Base-by-base conservation (phyloP, 2,329 filamentous ascomycete species). In the Fusarium sulawesiense region DNA sequence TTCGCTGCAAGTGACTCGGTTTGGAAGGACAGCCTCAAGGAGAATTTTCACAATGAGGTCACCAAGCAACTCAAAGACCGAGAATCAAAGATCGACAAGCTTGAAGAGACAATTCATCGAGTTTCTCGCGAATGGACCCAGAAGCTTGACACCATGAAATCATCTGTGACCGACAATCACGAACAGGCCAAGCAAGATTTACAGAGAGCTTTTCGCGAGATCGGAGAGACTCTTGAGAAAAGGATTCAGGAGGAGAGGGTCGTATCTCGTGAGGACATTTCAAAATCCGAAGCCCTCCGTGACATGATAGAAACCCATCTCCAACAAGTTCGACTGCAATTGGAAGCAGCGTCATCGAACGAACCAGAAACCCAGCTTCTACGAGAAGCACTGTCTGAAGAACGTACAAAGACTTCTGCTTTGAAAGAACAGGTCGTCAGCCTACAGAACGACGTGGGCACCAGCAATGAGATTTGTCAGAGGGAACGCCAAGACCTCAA, bases 401-500 rank as follows among this genome's bases (percentile, higher is more conserved):
- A 76, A 29, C 65, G 65, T 11, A 56, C 51, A 42, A 64, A 48
- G 10, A 27, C 40, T 21, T 23, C 21, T 13, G 41, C 44, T 13
- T 66, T 78, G 21, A 56, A 66, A 29, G 18, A 72, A 29, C 73
- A 72, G 41, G 55, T 79, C 30, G 27, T 45, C 13, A 56, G 53
- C 4, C 59, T 78, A 18, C 72, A 79, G 46, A 37, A 49, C 13
- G 64, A 75, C 48, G 65, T 71, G 6, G 58, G 63, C 21, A 59
- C 60, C 18, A 71, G 61, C 9, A 50, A 64, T 18, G 46, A 67
- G 20, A 66, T 79, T 18, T 72, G 66, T 9, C 57, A 71, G 10
- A 72, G 69, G 51, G 79, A 77, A 75, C 62, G 56, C 20, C 69
- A 71, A 23, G 78, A 79, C 27, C 73, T 78, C n/a, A 32, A 71